Base-by-base conservation (phyloP, 257 asterid genomes). In the Rubia yunnanensis region DNA sequence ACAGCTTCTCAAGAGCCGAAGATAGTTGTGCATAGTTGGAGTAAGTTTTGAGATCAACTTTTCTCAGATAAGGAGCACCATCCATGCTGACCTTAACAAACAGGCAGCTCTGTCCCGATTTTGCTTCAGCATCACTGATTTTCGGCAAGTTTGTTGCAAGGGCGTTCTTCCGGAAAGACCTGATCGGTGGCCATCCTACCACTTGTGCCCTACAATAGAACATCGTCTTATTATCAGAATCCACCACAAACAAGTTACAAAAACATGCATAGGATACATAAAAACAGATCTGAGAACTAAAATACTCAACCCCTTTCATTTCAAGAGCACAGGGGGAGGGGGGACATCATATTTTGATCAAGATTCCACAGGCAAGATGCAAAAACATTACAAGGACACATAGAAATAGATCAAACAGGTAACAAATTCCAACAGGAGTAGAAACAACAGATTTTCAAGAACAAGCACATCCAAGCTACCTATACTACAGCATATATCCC, bases 101-200 rank as follows among this genome's bases (percentile, higher is more conserved):
- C 14, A 88, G 83, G 68, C 85, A 84, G 61, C 79, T 67, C 2
- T 80, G 53, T 53, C 83, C 84, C 23, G 86, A 39, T 56, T 79
- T 80, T 27, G 63, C 82, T 52, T 63, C 73, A 53, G 26, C 66
- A 11, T 83, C 84, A 14, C 30, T 67, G 8, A 76, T 77, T 69
- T 82, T 88, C 5, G 84, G 74, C 54, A 20, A 31, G 65, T 73
- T 84, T 8, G 90, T 74, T 22, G 84, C 76, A 4, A 86, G 78
- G 24, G 83, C 76, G 77, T 78, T 86, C 86, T 90, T 90, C 3
- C 94, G 79, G 76, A 85, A 90, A 35, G 97, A 82, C 63, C 95
- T 78, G 75, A 90, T 72, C 62, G 95, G 97, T 64, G 95, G 97
- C 95, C 97, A 87, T 66, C 97, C 97, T 15, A 90, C 95, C 41